A percentile compares a stretch with the other conserved stretches of the same genome.
phyloP scores from a whole-genome alignment of 2,329 filamentous ascomycete genomes.

The Dothideomycetidae sp. region DNA sequence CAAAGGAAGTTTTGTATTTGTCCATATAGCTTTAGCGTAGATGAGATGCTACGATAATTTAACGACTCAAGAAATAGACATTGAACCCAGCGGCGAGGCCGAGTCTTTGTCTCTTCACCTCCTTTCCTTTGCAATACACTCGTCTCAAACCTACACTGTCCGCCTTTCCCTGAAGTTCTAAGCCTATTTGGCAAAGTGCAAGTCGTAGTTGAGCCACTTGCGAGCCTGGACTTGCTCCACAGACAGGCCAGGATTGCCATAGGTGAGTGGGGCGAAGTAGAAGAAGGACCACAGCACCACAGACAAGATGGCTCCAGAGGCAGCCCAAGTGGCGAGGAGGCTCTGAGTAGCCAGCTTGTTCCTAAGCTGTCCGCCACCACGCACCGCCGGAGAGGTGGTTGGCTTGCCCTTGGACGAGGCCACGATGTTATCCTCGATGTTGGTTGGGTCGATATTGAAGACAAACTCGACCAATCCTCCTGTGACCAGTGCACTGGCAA shows the following conservation, averaged over 20 bases:
- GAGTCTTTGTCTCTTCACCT: no score
- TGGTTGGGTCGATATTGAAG: slow-evolving; percentile 71
- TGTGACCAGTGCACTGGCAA: slow-evolving; percentile 79
- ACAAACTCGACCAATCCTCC: slow-evolving; percentile 90
- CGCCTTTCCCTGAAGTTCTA: no score
- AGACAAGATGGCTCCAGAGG: slow-evolving; percentile 52
- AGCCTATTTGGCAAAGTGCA: slow-evolving; percentile 93
- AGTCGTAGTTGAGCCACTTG: slow-evolving; percentile 94
- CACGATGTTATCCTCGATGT: slow-evolving; percentile 36
- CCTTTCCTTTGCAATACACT: no score
- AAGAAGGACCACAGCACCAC: slow-evolving; percentile 65
- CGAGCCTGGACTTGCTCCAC: slow-evolving; percentile 65
- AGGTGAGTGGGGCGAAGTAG: slow-evolving; percentile 90
- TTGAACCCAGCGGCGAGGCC: no score
- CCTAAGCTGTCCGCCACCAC: slow-evolving; percentile 44
- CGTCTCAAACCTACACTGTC: no score
- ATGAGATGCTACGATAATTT: no score
- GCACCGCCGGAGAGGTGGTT: slow-evolving; percentile 16
- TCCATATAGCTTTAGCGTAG: no score
- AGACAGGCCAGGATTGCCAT: slow-evolving; percentile 77
- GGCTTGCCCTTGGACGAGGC: slow-evolving; percentile 21
- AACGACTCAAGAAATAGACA: no score
- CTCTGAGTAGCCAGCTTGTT: slow-evolving; percentile 72
- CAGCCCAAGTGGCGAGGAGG: slow-evolving; percentile 65
- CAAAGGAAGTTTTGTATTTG: no score